Evolutionary conservation across 331 rosid species (phyloP).

Genomic region (Malus hybrid): DNA sequence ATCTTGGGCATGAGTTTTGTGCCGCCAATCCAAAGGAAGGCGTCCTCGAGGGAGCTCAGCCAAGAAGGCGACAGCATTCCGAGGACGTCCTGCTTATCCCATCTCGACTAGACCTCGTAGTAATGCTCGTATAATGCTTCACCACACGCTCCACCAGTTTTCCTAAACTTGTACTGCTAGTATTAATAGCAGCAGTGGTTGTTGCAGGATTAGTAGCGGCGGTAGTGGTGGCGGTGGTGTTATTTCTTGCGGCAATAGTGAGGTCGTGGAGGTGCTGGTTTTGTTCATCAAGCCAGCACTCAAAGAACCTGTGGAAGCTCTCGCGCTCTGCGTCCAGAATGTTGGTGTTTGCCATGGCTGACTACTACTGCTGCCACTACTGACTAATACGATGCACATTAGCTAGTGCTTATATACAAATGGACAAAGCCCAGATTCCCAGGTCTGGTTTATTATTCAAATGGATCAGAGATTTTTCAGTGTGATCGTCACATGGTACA

Average conservation of each 20-base stretch:
- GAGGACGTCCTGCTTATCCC: constrained; percentile 24
- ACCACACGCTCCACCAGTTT: constrained; percentile 23
- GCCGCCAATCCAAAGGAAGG: constrained; percentile 70
- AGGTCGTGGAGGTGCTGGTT: constrained; percentile 30
- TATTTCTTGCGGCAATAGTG: constrained; percentile 2
- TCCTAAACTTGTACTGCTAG: neutral
- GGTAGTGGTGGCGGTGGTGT: neutral
- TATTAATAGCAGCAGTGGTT: too few species aligned
- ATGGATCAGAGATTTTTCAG: too few species aligned
- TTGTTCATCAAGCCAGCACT: constrained; percentile 10
- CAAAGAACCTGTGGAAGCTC: constrained; percentile 9
- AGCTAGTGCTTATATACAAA: neutral
- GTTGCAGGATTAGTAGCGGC: too few species aligned
- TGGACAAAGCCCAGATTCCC: too few species aligned
- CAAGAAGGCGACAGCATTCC: constrained; percentile 39
- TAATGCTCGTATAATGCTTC: constrained; percentile 43
- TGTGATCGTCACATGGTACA: too few species aligned
- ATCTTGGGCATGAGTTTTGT: too few species aligned
- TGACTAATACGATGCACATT: too few species aligned
- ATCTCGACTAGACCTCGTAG: constrained; percentile 29
- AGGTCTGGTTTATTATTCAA: too few species aligned
- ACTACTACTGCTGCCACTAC: too few species aligned
- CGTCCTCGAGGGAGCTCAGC: constrained; percentile 49
- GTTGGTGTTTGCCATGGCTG: neutral
- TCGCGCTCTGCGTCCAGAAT: neutral